Base-by-base conservation (phyloP, 371 early-diverging fungal species). In the Chytridiales sp. region DNA sequence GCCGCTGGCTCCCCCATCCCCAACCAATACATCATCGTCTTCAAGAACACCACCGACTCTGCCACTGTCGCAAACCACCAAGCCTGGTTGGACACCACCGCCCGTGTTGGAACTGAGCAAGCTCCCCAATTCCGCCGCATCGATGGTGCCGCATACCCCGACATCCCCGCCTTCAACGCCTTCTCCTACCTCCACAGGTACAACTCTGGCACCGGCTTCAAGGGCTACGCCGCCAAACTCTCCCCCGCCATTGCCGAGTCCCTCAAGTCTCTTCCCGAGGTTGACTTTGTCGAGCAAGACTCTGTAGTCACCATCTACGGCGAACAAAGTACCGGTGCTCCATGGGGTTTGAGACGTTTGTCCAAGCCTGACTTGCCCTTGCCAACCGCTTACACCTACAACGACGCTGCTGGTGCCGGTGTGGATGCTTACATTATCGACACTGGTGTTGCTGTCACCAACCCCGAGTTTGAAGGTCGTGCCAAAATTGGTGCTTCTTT, bases 361-460 rank as follows among this genome's bases (percentile, higher is more conserved):
- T 13, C 24, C 35, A 35, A 34, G 4, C 22, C 36, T 21, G 51
- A 51, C 22, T 38, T 51, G 32, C 51, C 51, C 24, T 38, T 51
- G 17, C 17, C 31, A 9, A 40, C 6, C n/a, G 44, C 8, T 40
- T 55, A 42, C 43, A 29, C 26, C 52, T 59, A n/a, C 52, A 40
- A 39, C 4, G 42, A 34, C 34, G 21, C 21, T 24, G 52, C 49
- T 34, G 60, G 60, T 70, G 78, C 31, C 44, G 81, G 79, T 41
- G 82, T 86, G 13, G 70, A 68, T 36, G 85, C 81, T 21, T 83
- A 83, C 70, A 77, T 89, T 13, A 39, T 54, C 13, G 48, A n/a
- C n/a, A n/a, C 44, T 8, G 61, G 61, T 24, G 47, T 60, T 32
- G 24, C 34, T 19, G 29, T 36, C 22, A 54, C 55, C 17, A 53